Evolutionary conservation across 2,329 filamentous ascomycete species (phyloP), one percentile per base, ranked within the genome.

Genomic region (Scolecobasidium constrictum): DNA sequence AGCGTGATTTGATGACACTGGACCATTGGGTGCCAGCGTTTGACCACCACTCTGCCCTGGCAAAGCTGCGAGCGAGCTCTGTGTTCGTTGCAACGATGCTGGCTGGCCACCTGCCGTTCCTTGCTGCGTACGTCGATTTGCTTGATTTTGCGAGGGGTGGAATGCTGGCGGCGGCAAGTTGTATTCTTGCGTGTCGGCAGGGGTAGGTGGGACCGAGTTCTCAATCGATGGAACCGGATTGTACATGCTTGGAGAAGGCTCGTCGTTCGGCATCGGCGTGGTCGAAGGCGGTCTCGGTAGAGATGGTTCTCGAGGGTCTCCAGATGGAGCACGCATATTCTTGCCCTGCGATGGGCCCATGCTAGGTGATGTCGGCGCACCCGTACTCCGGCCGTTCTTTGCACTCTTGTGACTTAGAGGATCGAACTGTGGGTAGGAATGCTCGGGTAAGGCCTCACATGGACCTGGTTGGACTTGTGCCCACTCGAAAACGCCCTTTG

Each of bases 161-260:
- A n/a, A n/a, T n/a, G n/a, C n/a, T 31, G 26, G 9, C 9, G 26
- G 26, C n/a, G n/a, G 26, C 9, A n/a, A 9, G 26, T 31, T 31
- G 9, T 7, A n/a, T 31, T 31, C 26, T 31, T 31, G 26, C 9
- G 26, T 31, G n/a, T 31, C 26, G 26, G 26, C 26, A 31, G 26
- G n/a, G n/a, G n/a, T 31, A 9, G 9, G 26, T 31, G 26, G 26
- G 9, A 9, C 9, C 9, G 26, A 31, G 26, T 31, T 31, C 13
- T 41, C 38, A 19, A 41, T 41, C 6, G 38, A 41, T 13, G 26
- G 20, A n/a, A 41, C 20, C 4, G 38, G 16, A 4, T 41, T 41
- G 26, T 31, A n/a, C 26, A 36, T 19, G 17, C 28, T 28, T 4
- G 40, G 40, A 2, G 40, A 42, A 2, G 33, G 31, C 5, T 17